A percentile compares a stretch with the other conserved stretches of the same genome.
These are phyloP conservation scores for Populus hybrid DNA, from an alignment of 441 rosid genomes.

Conservation along the genomic window DNA sequence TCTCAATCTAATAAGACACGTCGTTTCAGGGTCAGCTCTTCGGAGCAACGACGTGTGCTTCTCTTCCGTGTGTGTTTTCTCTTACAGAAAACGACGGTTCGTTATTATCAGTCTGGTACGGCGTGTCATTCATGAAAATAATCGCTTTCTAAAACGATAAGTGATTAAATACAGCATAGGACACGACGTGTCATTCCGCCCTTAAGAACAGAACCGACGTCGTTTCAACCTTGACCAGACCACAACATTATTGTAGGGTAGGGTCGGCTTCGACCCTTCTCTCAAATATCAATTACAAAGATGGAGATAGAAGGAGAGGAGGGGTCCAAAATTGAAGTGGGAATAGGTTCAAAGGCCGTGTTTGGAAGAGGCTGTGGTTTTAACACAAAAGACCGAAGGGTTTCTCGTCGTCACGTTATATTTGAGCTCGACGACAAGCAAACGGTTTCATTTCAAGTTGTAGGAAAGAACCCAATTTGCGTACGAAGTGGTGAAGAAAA, in stretches of 20 bases:
- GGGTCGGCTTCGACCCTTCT: background rate
- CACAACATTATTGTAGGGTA: no score
- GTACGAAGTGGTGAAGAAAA: slow-evolving; percentile 23
- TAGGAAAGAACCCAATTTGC: slow-evolving; percentile 76
- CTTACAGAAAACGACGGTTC: background rate
- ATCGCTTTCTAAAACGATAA: background rate
- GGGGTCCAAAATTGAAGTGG: slow-evolving; percentile 43
- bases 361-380: slow-evolving; percentile 66
- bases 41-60: background rate
- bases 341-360: slow-evolving; percentile 22
- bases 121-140: background rate
- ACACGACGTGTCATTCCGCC: background rate
- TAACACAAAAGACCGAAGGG: slow-evolving; percentile 43
- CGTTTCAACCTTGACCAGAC: no score
- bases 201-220: no score
- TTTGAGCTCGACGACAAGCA: slow-evolving; percentile 22
- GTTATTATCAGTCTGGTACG: background rate
- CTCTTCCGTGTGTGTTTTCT: background rate
- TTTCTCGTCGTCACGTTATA: slow-evolving; percentile 61
- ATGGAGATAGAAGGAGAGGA: slow-evolving; percentile 74
- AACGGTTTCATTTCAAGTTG: slow-evolving; percentile 53
- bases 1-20: slow-evolving; percentile 2
- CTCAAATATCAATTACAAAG: background rate
- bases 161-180: background rate
- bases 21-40: background rate